These are phyloP conservation scores for Aspergillus sergii DNA, from an alignment of 2,329 filamentous ascomycete species.

Conservation along the genomic window DNA sequence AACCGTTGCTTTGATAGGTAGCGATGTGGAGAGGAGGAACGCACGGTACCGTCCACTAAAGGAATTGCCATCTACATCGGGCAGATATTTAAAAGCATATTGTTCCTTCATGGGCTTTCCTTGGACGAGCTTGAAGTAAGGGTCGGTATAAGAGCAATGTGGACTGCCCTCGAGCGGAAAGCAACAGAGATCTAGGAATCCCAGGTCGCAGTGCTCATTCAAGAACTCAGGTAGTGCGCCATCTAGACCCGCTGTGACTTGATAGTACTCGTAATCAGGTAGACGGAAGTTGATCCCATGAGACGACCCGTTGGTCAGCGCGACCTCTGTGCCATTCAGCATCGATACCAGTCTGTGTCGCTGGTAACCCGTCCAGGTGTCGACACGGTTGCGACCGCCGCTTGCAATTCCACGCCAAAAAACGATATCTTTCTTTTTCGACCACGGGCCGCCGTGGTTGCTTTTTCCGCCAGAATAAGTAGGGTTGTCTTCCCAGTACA, in stretches of 20 bases:
- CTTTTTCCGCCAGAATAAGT: conserved; percentile 35
- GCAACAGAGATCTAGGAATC: neutral
- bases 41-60: conserved; percentile 70
- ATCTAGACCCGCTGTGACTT: neutral
- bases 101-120: neutral
- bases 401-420: conserved; percentile 54
- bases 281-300: neutral
- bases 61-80: conserved; percentile 76
- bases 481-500: conserved; percentile 51
- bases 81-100: conserved; percentile 61
- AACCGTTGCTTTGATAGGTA: conserved; percentile 77
- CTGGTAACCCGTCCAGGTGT: conserved; percentile 73
- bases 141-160: neutral
- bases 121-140: neutral
- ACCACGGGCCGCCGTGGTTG: conserved; percentile 44
- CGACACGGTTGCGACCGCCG: conserved; percentile 48
- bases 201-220: neutral
- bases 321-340: conserved; percentile 59
- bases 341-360: conserved; percentile 74
- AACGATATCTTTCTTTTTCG: conserved; percentile 42
- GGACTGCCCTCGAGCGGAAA: neutral
- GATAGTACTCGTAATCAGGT: neutral
- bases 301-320: neutral
- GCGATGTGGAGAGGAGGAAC: conserved; percentile 68
- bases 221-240: neutral